Base-by-base conservation (phyloP, 768 basidiomycete genomes). In the Russula compacta region DNA sequence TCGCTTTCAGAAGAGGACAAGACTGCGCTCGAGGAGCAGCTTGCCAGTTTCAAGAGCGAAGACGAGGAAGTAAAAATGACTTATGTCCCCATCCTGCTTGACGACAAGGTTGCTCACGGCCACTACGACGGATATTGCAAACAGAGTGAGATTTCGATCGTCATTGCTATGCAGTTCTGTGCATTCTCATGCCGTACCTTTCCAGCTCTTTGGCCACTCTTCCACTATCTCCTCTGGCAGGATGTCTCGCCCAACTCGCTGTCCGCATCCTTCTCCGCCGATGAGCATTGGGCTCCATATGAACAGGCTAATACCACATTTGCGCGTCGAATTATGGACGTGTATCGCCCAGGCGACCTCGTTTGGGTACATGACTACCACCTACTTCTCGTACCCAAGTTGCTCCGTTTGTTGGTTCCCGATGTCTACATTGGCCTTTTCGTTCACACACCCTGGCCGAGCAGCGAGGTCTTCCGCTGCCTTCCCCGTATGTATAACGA, bases 71-170 rank as follows among this genome's bases (percentile, higher is more conserved):
- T 73, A 2, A 77, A 83, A 59, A 78, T 81, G 51, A 79, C 75
- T 14, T 97, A 92, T 67, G 82, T 90, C 7, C 94, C 95, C 5
- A 90, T 99, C 12, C 97, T 91, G 90, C 77, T 95, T 39, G 86
- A 90, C 67, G 89, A 92, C 67, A 83, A 87, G 71, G 83, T 93
- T 42, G 93, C 92, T 21, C 90, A 93, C 68, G 92, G 87, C 0
- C 94, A 97, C 71, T 97, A 98, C 71, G 94, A 98, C 67, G 95
- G 94, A 0, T 98, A 97, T 72, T 98, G 95, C 82, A 99, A 99
- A 73, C 86, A 88, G 69, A 95, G 93, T 95, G 68, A 73, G 89
- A 51, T 83, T 29, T 46, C 21, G 24, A 43, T 35, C 39, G 4
- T 38, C 10, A 14, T 9, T 56, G 40, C 8, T 12, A 3, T 29